Evolutionary conservation across 139 green algal species (phyloP).

Genomic region (Coccomyxa sp.): DNA sequence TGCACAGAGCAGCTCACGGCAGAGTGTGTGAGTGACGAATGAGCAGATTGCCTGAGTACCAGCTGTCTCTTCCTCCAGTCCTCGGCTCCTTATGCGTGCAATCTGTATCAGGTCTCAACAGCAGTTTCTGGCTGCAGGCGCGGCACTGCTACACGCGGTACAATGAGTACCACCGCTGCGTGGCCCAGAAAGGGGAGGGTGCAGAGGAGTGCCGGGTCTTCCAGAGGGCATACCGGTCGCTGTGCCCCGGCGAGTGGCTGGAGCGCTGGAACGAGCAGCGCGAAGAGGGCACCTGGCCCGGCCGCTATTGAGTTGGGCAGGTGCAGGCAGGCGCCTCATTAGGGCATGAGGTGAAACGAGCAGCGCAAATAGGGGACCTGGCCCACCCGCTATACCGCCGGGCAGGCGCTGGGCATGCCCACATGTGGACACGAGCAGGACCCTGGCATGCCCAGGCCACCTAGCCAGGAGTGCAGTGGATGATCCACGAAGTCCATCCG

Average conservation of each 20-base stretch:
- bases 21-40: too few species aligned
- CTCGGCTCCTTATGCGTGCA: too few species aligned
- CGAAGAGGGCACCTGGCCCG: slow-evolving; percentile 7
- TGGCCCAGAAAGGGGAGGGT: slow-evolving; percentile 70
- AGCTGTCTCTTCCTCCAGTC: too few species aligned
- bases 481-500: too few species aligned
- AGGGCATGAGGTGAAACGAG: not conserved
- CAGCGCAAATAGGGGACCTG: too few species aligned
- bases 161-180: slow-evolving; percentile 73
- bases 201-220: slow-evolving; percentile 67
- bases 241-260: slow-evolving; percentile 85
- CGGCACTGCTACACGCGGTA: slow-evolving; percentile 90
- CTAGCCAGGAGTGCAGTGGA: too few species aligned
- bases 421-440: too few species aligned
- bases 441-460: too few species aligned
- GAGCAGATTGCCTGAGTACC: too few species aligned
- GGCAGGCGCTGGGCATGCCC: too few species aligned
- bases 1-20: slow-evolving; percentile 64
- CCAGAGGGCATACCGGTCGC: slow-evolving; percentile 64
- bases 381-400: too few species aligned
- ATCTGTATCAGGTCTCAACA: too few species aligned
- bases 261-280: slow-evolving; percentile 10
- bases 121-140: slow-evolving; percentile 46
- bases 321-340: not conserved
- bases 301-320: not conserved